A percentile compares a stretch with the other conserved stretches of the same genome.
phyloP scores from a whole-genome alignment of 805 yeast genomes.

The Barnettozyma sp. region DNA sequence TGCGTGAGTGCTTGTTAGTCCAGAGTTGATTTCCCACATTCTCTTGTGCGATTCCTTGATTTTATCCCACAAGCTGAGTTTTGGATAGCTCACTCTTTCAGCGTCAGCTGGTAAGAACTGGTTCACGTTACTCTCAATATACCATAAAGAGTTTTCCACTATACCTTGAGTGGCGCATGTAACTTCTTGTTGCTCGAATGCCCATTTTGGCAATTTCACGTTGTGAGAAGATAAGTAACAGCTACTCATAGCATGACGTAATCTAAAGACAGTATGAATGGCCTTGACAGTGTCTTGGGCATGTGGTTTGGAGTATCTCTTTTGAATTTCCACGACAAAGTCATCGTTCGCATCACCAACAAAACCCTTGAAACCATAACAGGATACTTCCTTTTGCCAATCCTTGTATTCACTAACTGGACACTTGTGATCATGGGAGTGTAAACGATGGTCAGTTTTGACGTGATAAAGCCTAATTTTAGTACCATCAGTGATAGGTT shows the following conservation, averaged over 20 bases:
- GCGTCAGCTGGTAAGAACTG: constrained; percentile 37
- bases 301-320: constrained; percentile 41
- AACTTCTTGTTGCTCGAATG: constrained; percentile 78
- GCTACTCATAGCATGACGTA: constrained; percentile 75
- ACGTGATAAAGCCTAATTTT: constrained; percentile 63
- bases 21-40: constrained; percentile 75
- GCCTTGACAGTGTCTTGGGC: constrained; percentile 56
- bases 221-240: constrained; percentile 72
- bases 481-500: constrained; percentile 58
- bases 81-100: constrained; percentile 46
- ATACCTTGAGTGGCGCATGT: constrained; percentile 70
- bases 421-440: constrained; percentile 77
- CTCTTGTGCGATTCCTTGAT: constrained; percentile 56
- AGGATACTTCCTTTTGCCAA: constrained; percentile 79
- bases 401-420: constrained; percentile 68
- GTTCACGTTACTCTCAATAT: constrained; percentile 63
- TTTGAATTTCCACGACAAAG: constrained; percentile 67
- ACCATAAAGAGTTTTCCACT: constrained; percentile 57
- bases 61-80: constrained; percentile 49
- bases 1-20: constrained; percentile 59
- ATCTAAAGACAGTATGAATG: constrained; percentile 60
- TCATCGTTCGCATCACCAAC: constrained; percentile 83
- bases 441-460: constrained; percentile 57
- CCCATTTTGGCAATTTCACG: constrained; percentile 75
- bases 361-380: constrained; percentile 72